These are phyloP conservation scores for Sarocladium kiliense DNA, from an alignment of 2,329 filamentous ascomycete genomes.

Conservation along the genomic window DNA sequence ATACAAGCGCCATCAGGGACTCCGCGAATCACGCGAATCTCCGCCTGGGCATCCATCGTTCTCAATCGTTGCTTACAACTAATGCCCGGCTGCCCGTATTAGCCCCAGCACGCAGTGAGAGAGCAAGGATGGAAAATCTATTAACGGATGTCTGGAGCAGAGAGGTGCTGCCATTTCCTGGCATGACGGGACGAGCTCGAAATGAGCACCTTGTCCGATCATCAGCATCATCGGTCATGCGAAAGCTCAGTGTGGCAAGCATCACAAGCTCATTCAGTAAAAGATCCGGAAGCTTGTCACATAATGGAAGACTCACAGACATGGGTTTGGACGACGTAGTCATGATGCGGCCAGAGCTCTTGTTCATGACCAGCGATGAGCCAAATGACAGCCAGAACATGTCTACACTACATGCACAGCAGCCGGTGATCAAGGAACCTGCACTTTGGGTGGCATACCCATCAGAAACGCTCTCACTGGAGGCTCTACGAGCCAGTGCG, in stretches of 20 bases:
- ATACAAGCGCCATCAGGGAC: slow-evolving; percentile 67
- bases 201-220: slow-evolving; percentile 68
- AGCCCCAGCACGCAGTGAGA: slow-evolving; percentile 67
- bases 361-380: neutral
- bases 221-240: slow-evolving; percentile 81
- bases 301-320: slow-evolving; percentile 14
- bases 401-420: neutral
- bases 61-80: slow-evolving; percentile 71
- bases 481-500: neutral
- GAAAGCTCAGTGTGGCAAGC: slow-evolving; percentile 79
- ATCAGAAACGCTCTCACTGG: neutral
- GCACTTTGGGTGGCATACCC: neutral
- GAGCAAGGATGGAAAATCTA: slow-evolving; percentile 68
- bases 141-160: slow-evolving; percentile 80
- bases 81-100: slow-evolving; percentile 63
- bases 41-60: slow-evolving; percentile 61
- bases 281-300: slow-evolving; percentile 53
- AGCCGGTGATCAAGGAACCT: slow-evolving; percentile 13
- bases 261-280: slow-evolving; percentile 73
- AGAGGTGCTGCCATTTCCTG: slow-evolving; percentile 75
- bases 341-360: neutral
- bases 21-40: slow-evolving; percentile 33
- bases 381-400: neutral
- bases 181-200: slow-evolving; percentile 62
- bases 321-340: slow-evolving; percentile 7